Conservation (phyloP, 352 stramenopile species). For the Phytophthora melonis region DNA sequence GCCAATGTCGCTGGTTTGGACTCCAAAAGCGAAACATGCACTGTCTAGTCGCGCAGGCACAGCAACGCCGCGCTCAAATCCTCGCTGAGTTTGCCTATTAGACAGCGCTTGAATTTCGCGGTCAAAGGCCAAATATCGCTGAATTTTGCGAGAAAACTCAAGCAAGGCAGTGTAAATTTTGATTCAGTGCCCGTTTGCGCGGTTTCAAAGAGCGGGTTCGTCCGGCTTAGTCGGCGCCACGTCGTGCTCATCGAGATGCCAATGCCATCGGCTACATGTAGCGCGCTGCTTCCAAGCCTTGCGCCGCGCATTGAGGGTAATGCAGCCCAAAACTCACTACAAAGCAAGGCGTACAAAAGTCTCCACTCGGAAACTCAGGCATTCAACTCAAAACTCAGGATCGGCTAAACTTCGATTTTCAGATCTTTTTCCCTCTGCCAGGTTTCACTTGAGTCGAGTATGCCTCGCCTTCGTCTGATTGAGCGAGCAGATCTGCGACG, state of each 20-base stretch:
- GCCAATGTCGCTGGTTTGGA: constrained; percentile 28
- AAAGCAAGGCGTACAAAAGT: no score
- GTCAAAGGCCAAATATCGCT: constrained; percentile 21
- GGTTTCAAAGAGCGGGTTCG: constrained; percentile 34
- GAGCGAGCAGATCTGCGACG: constrained; percentile 35
- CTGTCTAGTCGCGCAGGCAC: constrained; percentile 30
- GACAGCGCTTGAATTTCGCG: constrained; percentile 9
- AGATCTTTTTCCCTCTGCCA: constrained; percentile 33
- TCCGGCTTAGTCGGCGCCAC: constrained; percentile 14
- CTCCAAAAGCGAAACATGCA: constrained; percentile 1
- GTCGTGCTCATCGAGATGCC: no score
- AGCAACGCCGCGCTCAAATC: constrained; percentile 35
- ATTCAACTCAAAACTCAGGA: no score
- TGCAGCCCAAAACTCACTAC: no score
- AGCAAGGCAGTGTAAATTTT: constrained; percentile 23
- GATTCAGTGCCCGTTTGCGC: neutral
- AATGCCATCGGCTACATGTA: no score
- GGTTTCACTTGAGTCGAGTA: constrained; percentile 20
- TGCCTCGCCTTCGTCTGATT: constrained; percentile 38
- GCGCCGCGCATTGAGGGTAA: no score
- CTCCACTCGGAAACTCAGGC: no score
- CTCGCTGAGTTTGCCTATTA: neutral
- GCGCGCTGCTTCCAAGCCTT: no score
- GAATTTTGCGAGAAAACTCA: neutral
- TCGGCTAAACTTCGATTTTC: constrained; percentile 30